Evolutionary conservation across 805 yeast species (phyloP), one percentile per base, ranked within the genome.

Genomic region (Candida palmyrensis): DNA sequence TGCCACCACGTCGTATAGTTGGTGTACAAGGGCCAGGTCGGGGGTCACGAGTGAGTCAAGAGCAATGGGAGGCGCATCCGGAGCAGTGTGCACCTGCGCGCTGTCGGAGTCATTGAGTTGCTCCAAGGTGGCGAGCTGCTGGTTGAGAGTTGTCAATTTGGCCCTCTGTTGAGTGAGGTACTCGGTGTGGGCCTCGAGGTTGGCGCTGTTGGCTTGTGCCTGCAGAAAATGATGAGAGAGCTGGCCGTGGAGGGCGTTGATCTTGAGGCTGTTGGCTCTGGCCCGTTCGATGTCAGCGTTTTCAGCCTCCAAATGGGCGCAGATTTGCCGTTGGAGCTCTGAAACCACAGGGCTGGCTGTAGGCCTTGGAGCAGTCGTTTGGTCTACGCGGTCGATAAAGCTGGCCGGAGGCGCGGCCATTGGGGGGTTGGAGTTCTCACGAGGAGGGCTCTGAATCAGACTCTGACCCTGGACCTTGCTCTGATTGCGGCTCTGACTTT

Each of bases 1-100:
- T 13, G 88, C 71, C 1, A 75, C 74, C 1, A 81, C 59, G 14
- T 72, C 72, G 48, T 82, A 80, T 10, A 82, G 51, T 51, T 85
- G 95, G 36, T 73, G 68, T 35, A 71, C 64, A 23, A 62, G 40
- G 5, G 55, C 55, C 54, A 57, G 64, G 35, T 66, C 71, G 4
- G 69, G 61, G 6, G 59, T 50, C 4, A 62, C 50, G 14, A 66
- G 37, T n/a, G 62, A 62, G 30, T 63, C 68, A 19, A 65, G 41
- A 6, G 41, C 35, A 36, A 34, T 26, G 7, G 11, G 11, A 6
- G 9, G 9, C n/a, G 19, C 11, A n/a, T 24, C 15, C 17, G 16
- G 17, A n/a, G 28, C 14, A 5, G 17, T 13, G 10, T 25, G 28
- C 1, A 63, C 49, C 17, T 42, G 32, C 5, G 43, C 41, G 3